Evolutionary conservation across 495 filamentous ascomycete genomes (phyloP).

Genomic region (Aspergillus affinis): DNA sequence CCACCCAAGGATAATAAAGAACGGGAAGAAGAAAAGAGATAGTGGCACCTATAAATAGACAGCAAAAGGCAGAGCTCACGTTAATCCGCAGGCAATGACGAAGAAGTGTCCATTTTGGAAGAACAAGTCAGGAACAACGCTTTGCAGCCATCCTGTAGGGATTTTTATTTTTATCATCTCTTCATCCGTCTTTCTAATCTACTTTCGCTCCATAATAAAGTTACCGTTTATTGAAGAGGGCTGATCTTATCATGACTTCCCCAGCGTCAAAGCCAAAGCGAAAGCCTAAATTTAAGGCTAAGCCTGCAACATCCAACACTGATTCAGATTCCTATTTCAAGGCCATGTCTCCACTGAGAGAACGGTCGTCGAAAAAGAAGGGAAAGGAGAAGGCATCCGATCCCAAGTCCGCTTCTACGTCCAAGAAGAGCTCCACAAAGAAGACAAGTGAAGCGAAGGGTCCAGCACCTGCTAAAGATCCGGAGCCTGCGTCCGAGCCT

Average conservation of each 20-base stretch:
- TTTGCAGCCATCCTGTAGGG: not conserved
- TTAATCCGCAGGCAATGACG: constrained; percentile 50
- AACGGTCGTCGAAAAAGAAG: not conserved
- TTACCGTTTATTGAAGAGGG: not conserved
- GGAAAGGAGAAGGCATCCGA: not conserved
- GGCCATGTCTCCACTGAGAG: not conserved
- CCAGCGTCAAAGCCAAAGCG: not conserved
- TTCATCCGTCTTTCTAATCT: not conserved
- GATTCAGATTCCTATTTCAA: not conserved
- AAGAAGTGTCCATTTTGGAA: constrained; percentile 40
- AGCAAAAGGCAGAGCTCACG: not conserved
- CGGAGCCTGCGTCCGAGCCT: not conserved
- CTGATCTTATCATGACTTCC: not conserved
- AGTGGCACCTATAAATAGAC: not conserved
- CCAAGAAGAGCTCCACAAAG: not conserved
- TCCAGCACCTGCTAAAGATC: too few relatives aligned
- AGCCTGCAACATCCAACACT: not conserved
- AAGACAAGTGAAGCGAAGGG: not conserved
- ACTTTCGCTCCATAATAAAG: not conserved
- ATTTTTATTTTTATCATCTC: not conserved
- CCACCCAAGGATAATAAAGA: not conserved
- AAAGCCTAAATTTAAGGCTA: not conserved
- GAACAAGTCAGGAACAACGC: constrained; percentile 19
- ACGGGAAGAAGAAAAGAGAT: not conserved
- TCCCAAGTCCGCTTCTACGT: not conserved